These are phyloP conservation scores for Candida silvatica DNA, from an alignment of 805 yeast species.

Conservation along the genomic window DNA sequence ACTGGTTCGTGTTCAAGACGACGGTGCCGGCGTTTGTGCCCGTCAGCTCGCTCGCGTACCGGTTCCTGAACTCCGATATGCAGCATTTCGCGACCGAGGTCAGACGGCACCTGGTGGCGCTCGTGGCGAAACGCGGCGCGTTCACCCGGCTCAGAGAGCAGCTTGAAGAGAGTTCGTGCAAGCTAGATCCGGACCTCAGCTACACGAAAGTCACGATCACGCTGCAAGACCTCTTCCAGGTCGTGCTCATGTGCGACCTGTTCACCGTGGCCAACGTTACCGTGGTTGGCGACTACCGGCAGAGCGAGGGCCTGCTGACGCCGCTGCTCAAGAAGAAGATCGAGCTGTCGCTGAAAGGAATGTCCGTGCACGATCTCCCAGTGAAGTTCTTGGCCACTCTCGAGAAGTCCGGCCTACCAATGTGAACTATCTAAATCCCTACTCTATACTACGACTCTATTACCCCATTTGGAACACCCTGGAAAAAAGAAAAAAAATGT, in stretches of 20 bases:
- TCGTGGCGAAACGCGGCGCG: slow-evolving; percentile 13
- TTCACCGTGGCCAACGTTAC: slow-evolving; percentile 11
- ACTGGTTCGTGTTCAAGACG: slow-evolving; percentile 26
- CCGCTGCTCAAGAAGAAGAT: slow-evolving; percentile 6
- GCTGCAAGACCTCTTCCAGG: slow-evolving; percentile 9
- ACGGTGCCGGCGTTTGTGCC: slow-evolving; percentile 27
- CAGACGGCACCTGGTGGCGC: slow-evolving; percentile 16
- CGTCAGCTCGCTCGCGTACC: slow-evolving; percentile 12
- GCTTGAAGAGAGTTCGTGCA: slow-evolving; percentile 7
- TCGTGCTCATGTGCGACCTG: slow-evolving; percentile 17
- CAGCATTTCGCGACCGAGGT: slow-evolving; percentile 18
- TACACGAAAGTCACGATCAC: slow-evolving; percentile 19
- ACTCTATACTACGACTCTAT: no score
- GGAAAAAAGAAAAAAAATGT: no score
- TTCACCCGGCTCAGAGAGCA: slow-evolving; percentile 9
- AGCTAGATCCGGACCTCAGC: slow-evolving; percentile 18
- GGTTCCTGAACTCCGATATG: slow-evolving; percentile 19
- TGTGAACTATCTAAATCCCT: no score
- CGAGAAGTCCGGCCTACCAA: slow-evolving; percentile 5
- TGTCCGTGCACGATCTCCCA: no score
- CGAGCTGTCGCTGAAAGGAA: slow-evolving; percentile 15
- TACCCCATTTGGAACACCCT: no score
- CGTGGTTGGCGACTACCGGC: slow-evolving; percentile 6
- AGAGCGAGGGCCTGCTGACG: slow-evolving; percentile 5
- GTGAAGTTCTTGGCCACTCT: slow-evolving; percentile 9